Base-by-base conservation (phyloP, 2,329 filamentous ascomycete genomes). In the Monilinia fructicola region DNA sequence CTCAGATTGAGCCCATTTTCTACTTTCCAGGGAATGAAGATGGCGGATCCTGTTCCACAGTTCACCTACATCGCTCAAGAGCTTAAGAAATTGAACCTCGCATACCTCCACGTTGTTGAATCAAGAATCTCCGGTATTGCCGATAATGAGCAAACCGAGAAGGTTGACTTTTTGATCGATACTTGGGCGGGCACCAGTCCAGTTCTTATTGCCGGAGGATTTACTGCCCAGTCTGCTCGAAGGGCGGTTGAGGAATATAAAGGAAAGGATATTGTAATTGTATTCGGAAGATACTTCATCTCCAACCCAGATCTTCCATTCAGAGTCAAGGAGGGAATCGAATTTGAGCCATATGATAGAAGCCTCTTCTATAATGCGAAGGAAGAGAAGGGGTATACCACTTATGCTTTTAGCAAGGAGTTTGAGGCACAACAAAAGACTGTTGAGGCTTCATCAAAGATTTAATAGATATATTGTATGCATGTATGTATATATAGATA, bases 21-120 rank as follows among this genome's bases (percentile, higher is more conserved):
- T 60, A 76, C 77, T 0, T 90, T 87, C 77, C 85, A 90, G 68
- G 82, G 82, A 42, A 88, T 90, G 87, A 78, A 78, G 42, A 89
- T 90, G 85, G 70, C 76, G 0, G 81, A 91, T 54, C 87, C 87
- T 0, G 73, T 85, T 11, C 84, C 87, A 0, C 87, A 91, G 68
- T 91, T 90, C 73, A 78, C 78, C 0, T 79, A 90, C 71, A 73
- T 90, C 10, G 79, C 86, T 53, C 71, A 77, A 42, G 80, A 82
- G 53, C 77, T 87, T 14, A 82, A 81, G 64, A 75, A 78, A 35
- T 74, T 87, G 1, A 79, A 82, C 1, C 77, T 91, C 18, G 82
- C 86, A 0, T 90, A 87, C 72, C 74, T 89, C 2, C 87, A 90
- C 73, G 78, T 90, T 10, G 86, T 90, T 72, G 81, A 85, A 0